phyloP scores from a whole-genome alignment of 805 yeast species.

The Trichomonascus vanleenenianus region DNA sequence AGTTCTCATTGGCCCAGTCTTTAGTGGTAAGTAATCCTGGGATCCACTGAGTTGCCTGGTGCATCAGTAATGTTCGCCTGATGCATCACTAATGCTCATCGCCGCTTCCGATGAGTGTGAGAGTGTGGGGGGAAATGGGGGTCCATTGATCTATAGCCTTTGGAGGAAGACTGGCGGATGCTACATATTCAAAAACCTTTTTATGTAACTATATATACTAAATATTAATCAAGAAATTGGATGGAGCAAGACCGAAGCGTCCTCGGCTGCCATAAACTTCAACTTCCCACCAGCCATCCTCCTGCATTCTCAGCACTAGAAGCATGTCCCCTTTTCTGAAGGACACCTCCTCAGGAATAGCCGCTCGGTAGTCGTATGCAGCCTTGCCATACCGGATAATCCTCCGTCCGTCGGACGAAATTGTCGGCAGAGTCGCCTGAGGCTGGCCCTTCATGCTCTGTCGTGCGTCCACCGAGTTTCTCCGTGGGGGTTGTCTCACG shows the following conservation, averaged over 20 bases:
- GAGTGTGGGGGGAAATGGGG: no score
- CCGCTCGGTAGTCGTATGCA: conserved; percentile 49
- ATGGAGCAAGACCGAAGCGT: conserved; percentile 53
- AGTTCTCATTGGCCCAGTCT: not conserved
- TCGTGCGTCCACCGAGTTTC: conserved; percentile 9
- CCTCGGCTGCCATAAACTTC: conserved; percentile 36
- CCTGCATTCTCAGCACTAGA: conserved; percentile 48
- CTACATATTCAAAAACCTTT: no score
- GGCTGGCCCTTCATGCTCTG: conserved; percentile 7
- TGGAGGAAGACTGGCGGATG: no score
- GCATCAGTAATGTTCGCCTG: no score
- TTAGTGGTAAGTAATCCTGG: no score
- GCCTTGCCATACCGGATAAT: conserved; percentile 49
- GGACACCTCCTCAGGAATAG: conserved; percentile 51
- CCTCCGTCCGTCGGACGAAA: conserved; percentile 45
- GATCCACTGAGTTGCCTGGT: no score
- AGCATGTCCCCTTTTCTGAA: conserved; percentile 52
- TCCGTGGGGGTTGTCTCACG: conserved; percentile 8
- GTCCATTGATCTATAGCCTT: no score
- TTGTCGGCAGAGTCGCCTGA: conserved; percentile 32
- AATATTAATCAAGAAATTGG: conserved; percentile 37
- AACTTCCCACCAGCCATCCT: conserved; percentile 72
- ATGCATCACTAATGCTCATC: no score
- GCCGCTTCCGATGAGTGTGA: no score
- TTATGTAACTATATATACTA: conserved; percentile 1